Base-by-base conservation (phyloP, 768 basidiomycete genomes). In the Lanmaoa rubissima region DNA sequence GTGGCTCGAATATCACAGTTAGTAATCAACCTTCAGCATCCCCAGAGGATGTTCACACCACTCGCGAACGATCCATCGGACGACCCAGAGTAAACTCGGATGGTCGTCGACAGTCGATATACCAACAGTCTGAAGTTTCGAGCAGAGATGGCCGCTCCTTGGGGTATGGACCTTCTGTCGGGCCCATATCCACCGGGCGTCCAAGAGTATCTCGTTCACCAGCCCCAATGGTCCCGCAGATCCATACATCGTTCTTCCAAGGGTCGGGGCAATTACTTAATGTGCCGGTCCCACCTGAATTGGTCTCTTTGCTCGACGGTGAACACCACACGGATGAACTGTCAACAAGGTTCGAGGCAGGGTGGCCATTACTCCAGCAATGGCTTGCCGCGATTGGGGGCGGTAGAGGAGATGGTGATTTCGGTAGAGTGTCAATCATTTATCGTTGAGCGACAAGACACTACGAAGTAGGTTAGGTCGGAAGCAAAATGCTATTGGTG, bases 321-420 rank as follows among this genome's bases (percentile, higher is more conserved):
- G 89, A 87, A 54, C 94, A 94, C 69, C 89, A 94, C 70, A 88
- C 92, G 2, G 96, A 98, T 67, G 95, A 98, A 73, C 74, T 98
- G 43, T 87, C 89, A 45, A 85, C 90, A 26, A 80, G 70, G 58
- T 96, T 95, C 64, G 86, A 91, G 60, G 85, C 87, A 34, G 87
- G 89, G 0, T 95, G 93, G 94, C 85, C 85, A 12, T 74, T 87
- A 47, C 74, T 98, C 51, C 86, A 91, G 69, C 80, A 79, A 54
- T 92, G 87, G 88, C 70, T 92, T 44, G 72, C 76, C 5, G 69
- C 75, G 11, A 79, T 82, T 43, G 90, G 90, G 36, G 82, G 79
- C 35, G 83, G 83, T 40, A 74, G 80, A 55, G 81, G 83, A 24
- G 79, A 86, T 28, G 84, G 79, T 3, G 85, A 90, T 66, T 86